Evolutionary conservation across 2,329 filamentous ascomycete genomes (phyloP), one percentile per base, ranked within the genome.

Genomic region (Juglanconis sp.): DNA sequence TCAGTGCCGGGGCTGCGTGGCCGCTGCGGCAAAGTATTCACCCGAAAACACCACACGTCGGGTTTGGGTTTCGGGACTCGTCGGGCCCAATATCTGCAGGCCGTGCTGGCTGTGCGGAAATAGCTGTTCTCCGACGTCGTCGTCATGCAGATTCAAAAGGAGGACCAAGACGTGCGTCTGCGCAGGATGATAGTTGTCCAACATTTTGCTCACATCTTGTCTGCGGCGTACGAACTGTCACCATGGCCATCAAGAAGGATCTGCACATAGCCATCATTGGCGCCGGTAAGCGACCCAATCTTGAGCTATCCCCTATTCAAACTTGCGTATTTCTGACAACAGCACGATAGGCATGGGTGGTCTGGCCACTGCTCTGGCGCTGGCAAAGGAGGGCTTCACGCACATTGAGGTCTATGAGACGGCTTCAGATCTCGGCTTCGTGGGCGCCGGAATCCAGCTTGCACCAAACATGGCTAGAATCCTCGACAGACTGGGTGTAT

Each of bases 401-500:
- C 77, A 89, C 60, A 88, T 94, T 68, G 79, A 88, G 56, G 84
- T 94, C 53, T 94, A 87, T 71, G 91, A 94, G 71, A 83, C 81
- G 36, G 90, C 90, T 0, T 84, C 87, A 5, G 83, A 86, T 65
- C 80, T 94, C 5, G 90, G 90, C 5, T 94, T 94, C 68, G 90
- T 94, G 1, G 91, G 91, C 30, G 91, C 91, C 1, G 91, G 91
- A 4, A 94, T 95, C 65, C 91, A 96, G 71, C 80, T 94, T 59
- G 89, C 91, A 0, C 91, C 91, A 0, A 96, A 95, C 66, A 90
- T 94, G 82, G 87, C 87, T 3, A 83, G 89, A 1, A 89, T 95
- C 10, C 80, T 95, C 11, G 87, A 91, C 38, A 51, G 61, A 9
- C 61, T 63, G 10, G 61, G 61, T 1, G 61, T 63, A 4, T 63